A percentile compares a stretch with the other conserved stretches of the same genome.
Conservation (phyloP, 2,329 filamentous ascomycete genomes). For the Escovopsis sp. region DNA sequence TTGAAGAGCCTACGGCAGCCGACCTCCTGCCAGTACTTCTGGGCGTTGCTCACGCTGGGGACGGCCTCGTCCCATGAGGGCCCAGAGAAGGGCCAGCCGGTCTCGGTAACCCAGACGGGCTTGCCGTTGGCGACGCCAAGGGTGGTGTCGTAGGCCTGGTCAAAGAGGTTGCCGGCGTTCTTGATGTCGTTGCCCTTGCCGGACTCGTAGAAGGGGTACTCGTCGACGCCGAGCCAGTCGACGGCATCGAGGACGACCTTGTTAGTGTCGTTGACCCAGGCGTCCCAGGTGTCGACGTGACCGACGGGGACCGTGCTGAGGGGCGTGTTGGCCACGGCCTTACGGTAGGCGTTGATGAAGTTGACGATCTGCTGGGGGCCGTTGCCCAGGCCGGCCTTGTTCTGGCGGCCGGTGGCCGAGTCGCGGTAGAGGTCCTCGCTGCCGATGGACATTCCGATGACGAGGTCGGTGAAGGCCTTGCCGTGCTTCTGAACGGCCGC, state of each 20-base stretch:
- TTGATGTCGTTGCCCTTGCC: slow-evolving; percentile 40
- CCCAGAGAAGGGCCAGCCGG: slow-evolving; percentile 48
- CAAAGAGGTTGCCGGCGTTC: slow-evolving; percentile 40
- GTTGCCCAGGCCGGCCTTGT: slow-evolving; percentile 46
- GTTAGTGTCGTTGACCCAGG: slow-evolving; percentile 45
- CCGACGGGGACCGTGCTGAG: slow-evolving; percentile 38
- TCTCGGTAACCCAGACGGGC: slow-evolving; percentile 49
- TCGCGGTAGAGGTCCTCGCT: slow-evolving; percentile 53
- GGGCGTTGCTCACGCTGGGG: slow-evolving; percentile 41
- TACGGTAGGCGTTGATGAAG: slow-evolving; percentile 52
- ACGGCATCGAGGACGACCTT: slow-evolving; percentile 43
- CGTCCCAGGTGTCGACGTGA: slow-evolving; percentile 56
- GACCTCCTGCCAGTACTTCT: slow-evolving; percentile 48
- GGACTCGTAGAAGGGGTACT: slow-evolving; percentile 52
- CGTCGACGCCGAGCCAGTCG: slow-evolving; percentile 51
- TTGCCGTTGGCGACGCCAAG: slow-evolving; percentile 32
- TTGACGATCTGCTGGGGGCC: slow-evolving; percentile 42
- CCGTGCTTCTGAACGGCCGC: slow-evolving; percentile 40
- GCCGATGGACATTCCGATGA: slow-evolving; percentile 51
- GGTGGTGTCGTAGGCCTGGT: slow-evolving; percentile 30
- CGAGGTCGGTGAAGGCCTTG: slow-evolving; percentile 35
- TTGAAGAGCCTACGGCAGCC: slow-evolving; percentile 45
- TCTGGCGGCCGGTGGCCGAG: slow-evolving; percentile 45
- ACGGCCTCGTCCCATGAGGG: slow-evolving; percentile 38
- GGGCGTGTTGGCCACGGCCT: slow-evolving; percentile 33